A percentile compares a stretch with the other conserved stretches of the same genome.
These are phyloP conservation scores for Cucurbita moschata DNA, from an alignment of 306 rosid species.

Conservation along the genomic window DNA sequence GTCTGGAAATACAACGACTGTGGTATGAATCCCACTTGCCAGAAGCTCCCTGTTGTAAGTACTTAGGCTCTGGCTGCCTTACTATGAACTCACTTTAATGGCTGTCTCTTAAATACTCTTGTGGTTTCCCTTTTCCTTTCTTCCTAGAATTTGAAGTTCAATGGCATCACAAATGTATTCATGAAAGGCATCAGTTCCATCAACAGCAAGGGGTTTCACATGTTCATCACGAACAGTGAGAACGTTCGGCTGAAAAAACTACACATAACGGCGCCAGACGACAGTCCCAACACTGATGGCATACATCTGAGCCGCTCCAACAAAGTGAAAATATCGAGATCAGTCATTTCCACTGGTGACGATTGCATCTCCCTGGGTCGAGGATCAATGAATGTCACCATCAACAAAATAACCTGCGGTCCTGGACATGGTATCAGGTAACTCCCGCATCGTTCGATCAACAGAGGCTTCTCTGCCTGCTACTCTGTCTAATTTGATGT, in stretches of 20 bases:
- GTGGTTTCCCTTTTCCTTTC: background rate
- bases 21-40: constrained; percentile 12
- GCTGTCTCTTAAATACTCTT: background rate
- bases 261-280: constrained; percentile 17
- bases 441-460: background rate
- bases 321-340: constrained; percentile 22
- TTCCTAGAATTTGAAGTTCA: constrained; percentile 20
- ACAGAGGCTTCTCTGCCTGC: background rate
- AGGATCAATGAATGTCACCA: constrained; percentile 4
- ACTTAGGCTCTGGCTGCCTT: background rate
- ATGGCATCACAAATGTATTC: constrained; percentile 13
- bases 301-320: constrained; percentile 32
- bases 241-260: constrained; percentile 15
- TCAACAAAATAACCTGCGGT: constrained; percentile 9
- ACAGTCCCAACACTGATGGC: constrained; percentile 48
- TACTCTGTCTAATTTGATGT: background rate
- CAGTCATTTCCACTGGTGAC: constrained; percentile 27
- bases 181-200: constrained; percentile 22
- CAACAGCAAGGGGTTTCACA: constrained; percentile 32
- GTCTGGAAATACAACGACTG: constrained; percentile 42
- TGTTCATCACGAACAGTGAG: constrained; percentile 22
- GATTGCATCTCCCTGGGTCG: constrained; percentile 25
- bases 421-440: constrained; percentile 19
- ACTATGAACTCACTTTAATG: background rate
- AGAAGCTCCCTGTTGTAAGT: constrained; percentile 50